Base-by-base conservation (phyloP, 306 rosid species). In the Cicer bijugum region DNA sequence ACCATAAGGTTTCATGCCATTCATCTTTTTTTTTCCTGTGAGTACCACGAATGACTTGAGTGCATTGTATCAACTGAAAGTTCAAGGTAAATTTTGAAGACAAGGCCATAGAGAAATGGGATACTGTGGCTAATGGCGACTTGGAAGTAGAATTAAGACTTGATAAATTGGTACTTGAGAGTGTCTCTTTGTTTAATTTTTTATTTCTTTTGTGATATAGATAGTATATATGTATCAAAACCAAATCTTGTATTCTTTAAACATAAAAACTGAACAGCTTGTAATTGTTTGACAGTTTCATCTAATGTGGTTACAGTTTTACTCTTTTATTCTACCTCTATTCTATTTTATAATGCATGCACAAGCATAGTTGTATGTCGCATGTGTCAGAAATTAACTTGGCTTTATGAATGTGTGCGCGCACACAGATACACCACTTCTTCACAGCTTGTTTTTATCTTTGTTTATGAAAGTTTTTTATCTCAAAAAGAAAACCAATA, bases 231-330 rank as follows among this genome's bases (percentile, higher is more conserved):
- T 82, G 82, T 84, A 83, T 74, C 61, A 71, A 68, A 68, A 82
- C 69, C 57, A 74, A 68, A 68, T 81, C 84, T 39, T 85, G 88
- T 89, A 91, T 90, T 93, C 88, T 89, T 93, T 91, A 75, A 86
- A 88, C 92, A 71, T 53, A 20, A 74, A 65, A 85, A 82, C 65
- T 84, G 81, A 87, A 82, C 84, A 89, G 81, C 81, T 83, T 76
- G 88, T 86, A 81, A 78, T 73, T 77, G 72, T 75, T 84, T 78
- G 69, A 78, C 86, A 80, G 75, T 82, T 57, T 59, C 62, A 58
- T 82, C 74, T 64, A 69, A 75, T 67, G 75, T 45, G 23, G 56
- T 74, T 55, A 75, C 83, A 16, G 72, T 66, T 33, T 81, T 75
- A 39, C 78, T 69, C 80, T 35, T 37, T 23, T 55, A 15, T 5